A percentile compares a stretch with the other conserved stretches of the same genome.
Evolutionary conservation across 2,329 filamentous ascomycete species (phyloP).

Genomic region (Chrysosporium queenslandicum): DNA sequence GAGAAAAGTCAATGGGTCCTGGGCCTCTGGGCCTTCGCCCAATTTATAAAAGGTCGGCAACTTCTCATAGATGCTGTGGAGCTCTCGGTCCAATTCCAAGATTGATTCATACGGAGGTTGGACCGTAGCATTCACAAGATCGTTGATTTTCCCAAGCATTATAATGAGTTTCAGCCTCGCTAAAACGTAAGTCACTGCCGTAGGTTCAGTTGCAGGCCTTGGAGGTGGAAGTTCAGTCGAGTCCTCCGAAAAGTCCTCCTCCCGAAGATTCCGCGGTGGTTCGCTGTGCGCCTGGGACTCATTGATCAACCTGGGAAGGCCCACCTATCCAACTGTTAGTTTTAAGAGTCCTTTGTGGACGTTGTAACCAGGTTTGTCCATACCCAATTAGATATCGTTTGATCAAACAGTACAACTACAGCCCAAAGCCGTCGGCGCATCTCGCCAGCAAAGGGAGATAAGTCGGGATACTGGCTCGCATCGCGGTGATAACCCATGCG

Average conservation of each 20-base stretch:
- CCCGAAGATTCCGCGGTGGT: conserved; percentile 33
- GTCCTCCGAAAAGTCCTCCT: conserved; percentile 34
- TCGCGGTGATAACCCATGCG: conserved; percentile 39
- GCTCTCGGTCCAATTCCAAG: conserved; percentile 18
- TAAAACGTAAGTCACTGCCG: conserved; percentile 18
- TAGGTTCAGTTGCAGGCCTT: conserved; percentile 22
- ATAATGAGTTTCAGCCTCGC: conserved; percentile 13
- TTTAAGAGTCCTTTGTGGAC: not conserved
- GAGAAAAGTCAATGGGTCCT: conserved; percentile 15
- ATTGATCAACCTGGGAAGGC: conserved; percentile 32
- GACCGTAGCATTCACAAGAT: conserved; percentile 14
- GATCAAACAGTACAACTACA: conserved; percentile 30
- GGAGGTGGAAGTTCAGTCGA: conserved; percentile 24
- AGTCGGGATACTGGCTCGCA: conserved; percentile 27
- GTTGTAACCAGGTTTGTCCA: not conserved
- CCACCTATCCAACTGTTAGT: conserved; percentile 16
- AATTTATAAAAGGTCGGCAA: conserved; percentile 17
- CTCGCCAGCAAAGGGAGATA: conserved; percentile 29
- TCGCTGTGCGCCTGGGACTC: conserved; percentile 31
- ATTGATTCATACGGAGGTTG: conserved; percentile 18
- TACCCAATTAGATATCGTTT: conserved; percentile 31
- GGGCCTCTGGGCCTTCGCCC: conserved; percentile 13
- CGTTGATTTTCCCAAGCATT: conserved; percentile 15
- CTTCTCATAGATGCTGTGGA: conserved; percentile 17
- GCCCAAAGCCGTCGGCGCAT: conserved; percentile 31